A percentile compares a stretch with the other conserved stretches of the same genome.
Conservation (phyloP, 306 rosid species). For the Oemleria cerasiformis region DNA sequence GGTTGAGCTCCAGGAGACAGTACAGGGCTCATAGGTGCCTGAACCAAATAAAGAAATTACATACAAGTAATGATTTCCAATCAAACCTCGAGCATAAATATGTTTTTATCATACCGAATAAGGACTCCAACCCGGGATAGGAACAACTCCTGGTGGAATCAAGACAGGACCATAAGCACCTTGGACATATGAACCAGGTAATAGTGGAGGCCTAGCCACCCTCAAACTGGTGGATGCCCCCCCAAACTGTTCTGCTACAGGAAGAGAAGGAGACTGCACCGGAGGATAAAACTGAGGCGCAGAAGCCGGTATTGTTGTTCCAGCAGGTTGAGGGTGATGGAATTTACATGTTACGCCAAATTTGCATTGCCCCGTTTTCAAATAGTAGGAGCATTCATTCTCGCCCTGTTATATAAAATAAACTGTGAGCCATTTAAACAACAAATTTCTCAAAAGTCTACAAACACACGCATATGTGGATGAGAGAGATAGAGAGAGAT, state of each 20-base stretch:
- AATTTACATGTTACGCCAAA: slow-evolving; percentile 92
- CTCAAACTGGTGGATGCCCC: slow-evolving; percentile 67
- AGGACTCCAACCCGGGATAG: slow-evolving; percentile 73
- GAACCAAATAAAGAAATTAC: slow-evolving; percentile 32
- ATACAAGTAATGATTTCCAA: background rate
- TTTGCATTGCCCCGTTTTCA: slow-evolving; percentile 98
- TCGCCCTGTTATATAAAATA: slow-evolving; percentile 60
- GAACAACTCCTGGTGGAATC: slow-evolving; percentile 77
- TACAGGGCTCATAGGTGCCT: slow-evolving; percentile 85
- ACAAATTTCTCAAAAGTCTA: background rate
- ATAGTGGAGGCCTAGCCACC: slow-evolving; percentile 73
- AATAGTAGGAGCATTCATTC: slow-evolving; percentile 95
- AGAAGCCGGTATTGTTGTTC: slow-evolving; percentile 60
- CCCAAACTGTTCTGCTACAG: slow-evolving; percentile 69
- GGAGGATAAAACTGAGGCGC: slow-evolving; percentile 89
- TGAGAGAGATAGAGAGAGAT: background rate
- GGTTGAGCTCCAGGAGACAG: slow-evolving; percentile 84
- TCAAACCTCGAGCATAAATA: slow-evolving; percentile 12
- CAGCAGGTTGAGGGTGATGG: slow-evolving; percentile 86
- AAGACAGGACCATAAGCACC: slow-evolving; percentile 83
- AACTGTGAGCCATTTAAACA: slow-evolving; percentile 4
- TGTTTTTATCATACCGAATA: slow-evolving; percentile 59
- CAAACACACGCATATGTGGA: background rate
- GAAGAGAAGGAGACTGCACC: slow-evolving; percentile 86
- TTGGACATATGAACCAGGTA: slow-evolving; percentile 79